Evolutionary conservation across 352 stramenopile genomes (phyloP), one percentile per base, ranked within the genome.

Genomic region (Pythium chondricola): DNA sequence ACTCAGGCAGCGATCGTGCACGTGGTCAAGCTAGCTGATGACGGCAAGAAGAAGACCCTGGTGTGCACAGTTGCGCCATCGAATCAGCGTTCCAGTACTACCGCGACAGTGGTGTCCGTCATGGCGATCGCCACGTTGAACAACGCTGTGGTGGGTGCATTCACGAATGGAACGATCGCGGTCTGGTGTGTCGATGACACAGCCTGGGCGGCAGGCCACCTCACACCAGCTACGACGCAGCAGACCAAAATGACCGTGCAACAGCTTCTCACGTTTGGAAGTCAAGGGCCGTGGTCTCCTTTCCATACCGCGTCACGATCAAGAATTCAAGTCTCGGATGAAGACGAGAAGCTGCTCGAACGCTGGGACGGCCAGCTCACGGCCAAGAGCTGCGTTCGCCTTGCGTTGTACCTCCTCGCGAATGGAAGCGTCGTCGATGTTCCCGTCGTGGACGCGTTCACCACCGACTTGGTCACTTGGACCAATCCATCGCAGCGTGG

Each of bases 341-440:
- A 46, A 46, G 25, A 55, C 6, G 5, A 25, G 5, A 27, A 29
- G 6, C 39, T 54, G 2, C 31, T 46, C 1, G 40, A 43, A 10
- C 22, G n/a, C n/a, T n/a, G n/a, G n/a, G n/a, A n/a, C n/a, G n/a
- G n/a, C n/a, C n/a, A n/a, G n/a, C n/a, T n/a, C n/a, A n/a, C n/a
- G n/a, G n/a, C n/a, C n/a, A n/a, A n/a, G n/a, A n/a, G 14, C 20
- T 47, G 27, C 14, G 30, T 55, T 14, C 29, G 53, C 3, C 16
- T 61, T 2, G 53, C 32, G 1, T 18, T 61, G 31, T 61, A 56
- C n/a, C 31, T 61, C 16, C 16, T 61, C 3, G 25, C 38, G 2
- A 43, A 40, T 14, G 45, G 46, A 4, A 46, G 45, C 2, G 32
- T 61, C 7, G 20, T 56, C 10, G 48, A 54, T 11, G 46, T 54